Conservation (phyloP, 805 yeast genomes). For the Maudiozyma saulgeensis region DNA sequence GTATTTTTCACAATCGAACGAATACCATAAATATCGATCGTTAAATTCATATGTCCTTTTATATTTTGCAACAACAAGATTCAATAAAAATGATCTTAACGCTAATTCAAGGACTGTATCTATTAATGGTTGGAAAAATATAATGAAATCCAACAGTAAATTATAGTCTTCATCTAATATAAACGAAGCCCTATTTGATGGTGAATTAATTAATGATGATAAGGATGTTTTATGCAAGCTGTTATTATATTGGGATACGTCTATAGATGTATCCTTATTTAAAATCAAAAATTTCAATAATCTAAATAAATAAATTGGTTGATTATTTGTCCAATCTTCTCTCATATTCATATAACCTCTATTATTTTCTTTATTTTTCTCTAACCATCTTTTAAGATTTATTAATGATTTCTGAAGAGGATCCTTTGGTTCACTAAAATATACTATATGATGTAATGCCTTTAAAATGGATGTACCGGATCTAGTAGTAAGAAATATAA, state of each 20-base stretch:
- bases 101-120: neutral
- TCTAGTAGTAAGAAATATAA: slow-evolving; percentile 18
- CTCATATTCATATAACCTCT: slow-evolving; percentile 1
- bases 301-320: neutral
- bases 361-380: neutral
- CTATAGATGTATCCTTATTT: neutral
- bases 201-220: slow-evolving; percentile 1
- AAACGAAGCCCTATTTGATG: neutral
- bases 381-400: slow-evolving; percentile 1
- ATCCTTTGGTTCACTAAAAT: neutral
- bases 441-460: slow-evolving; percentile 1
- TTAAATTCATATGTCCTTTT: slow-evolving; percentile 6
- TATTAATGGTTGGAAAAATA: slow-evolving; percentile 1
- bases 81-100: slow-evolving; percentile 2
- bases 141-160: slow-evolving; percentile 9
- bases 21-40: slow-evolving; percentile 6
- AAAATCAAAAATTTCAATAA: slow-evolving; percentile 3
- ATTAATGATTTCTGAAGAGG: neutral
- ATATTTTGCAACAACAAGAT: slow-evolving; percentile 6
- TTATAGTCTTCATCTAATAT: slow-evolving; percentile 6
- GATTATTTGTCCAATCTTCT: neutral
- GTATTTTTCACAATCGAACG: neutral
- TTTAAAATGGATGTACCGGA: slow-evolving; percentile 17
- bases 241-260: neutral
- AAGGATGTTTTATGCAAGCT: slow-evolving; percentile 3